These are phyloP conservation scores for Glebionis coronaria DNA, from an alignment of 129 eudicot genomes.

Conservation along the genomic window DNA sequence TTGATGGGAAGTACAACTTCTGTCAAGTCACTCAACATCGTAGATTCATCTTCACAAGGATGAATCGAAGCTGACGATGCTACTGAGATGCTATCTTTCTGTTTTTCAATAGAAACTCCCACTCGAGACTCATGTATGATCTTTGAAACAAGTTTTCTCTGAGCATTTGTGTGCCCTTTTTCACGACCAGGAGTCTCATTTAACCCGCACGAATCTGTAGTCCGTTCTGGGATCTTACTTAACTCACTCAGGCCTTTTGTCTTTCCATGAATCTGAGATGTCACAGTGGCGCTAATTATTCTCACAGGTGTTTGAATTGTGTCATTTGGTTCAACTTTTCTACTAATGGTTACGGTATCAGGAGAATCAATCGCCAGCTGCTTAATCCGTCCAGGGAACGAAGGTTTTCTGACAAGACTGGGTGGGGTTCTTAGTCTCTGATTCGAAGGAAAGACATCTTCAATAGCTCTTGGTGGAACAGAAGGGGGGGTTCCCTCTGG, in stretches of 20 bases:
- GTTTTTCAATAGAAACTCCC: conserved; percentile 39
- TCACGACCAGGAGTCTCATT: conserved; percentile 22
- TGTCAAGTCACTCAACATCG: conserved; percentile 6
- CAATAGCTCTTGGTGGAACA: conserved; percentile 40
- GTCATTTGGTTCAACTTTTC: conserved; percentile 31
- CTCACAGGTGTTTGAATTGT: conserved; percentile 17
- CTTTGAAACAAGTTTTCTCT: conserved; percentile 39
- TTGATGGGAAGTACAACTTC: conserved; percentile 26
- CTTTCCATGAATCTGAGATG: conserved; percentile 4
- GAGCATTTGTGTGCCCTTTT: conserved; percentile 20
- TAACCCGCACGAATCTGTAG: conserved; percentile 24
- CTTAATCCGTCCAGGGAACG: conserved; percentile 55
- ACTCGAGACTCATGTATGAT: conserved; percentile 35
- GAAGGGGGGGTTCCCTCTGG: conserved; percentile 56
- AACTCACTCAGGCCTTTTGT: conserved; percentile 29
- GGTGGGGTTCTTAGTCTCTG: conserved; percentile 78
- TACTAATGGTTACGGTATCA: conserved; percentile 22
- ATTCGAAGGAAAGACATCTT: conserved; percentile 43
- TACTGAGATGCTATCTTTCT: conserved; percentile 57
- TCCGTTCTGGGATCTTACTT: conserved; percentile 21
- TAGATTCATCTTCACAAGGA: conserved; percentile 47
- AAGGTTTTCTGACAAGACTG: conserved; percentile 53
- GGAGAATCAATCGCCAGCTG: conserved; percentile 47
- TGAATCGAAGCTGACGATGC: conserved; percentile 60
- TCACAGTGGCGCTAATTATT: conserved; percentile 12